A percentile compares a stretch with the other conserved stretches of the same genome.
These are phyloP conservation scores for Cercophora scortea DNA, from an alignment of 495 filamentous ascomycete genomes.

Conservation along the genomic window DNA sequence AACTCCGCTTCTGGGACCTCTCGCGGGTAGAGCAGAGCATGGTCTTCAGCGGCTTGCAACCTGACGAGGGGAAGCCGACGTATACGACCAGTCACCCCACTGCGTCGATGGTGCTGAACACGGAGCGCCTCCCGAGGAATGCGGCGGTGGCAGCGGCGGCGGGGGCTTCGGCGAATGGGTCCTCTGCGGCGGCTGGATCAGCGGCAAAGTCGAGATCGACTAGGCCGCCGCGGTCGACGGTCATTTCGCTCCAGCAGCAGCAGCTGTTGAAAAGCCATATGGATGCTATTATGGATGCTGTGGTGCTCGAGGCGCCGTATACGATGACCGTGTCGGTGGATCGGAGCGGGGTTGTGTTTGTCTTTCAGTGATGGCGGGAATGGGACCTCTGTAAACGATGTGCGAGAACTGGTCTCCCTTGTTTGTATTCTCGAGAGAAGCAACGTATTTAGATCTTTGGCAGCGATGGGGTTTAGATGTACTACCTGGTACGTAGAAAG, in stretches of 20 bases:
- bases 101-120: slow-evolving; percentile 59
- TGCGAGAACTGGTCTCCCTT: no score
- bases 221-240: slow-evolving; percentile 65
- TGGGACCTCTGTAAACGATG: background rate
- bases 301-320: slow-evolving; percentile 79
- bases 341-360: slow-evolving; percentile 83
- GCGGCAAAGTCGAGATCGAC: slow-evolving; percentile 16
- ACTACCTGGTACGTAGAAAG: no score
- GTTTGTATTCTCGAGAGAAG: no score
- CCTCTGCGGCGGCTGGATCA: slow-evolving; percentile 21
- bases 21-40: slow-evolving; percentile 61
- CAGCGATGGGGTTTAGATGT: background rate
- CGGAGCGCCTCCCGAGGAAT: slow-evolving; percentile 55
- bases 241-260: slow-evolving; percentile 84
- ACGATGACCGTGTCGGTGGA: slow-evolving; percentile 90
- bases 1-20: slow-evolving; percentile 89
- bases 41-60: slow-evolving; percentile 70
- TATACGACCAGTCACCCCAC: slow-evolving; percentile 67
- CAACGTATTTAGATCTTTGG: background rate
- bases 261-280: slow-evolving; percentile 78
- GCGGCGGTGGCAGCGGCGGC: slow-evolving; percentile 27
- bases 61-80: slow-evolving; percentile 60
- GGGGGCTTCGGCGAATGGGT: background rate
- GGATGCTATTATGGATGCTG: slow-evolving; percentile 83
- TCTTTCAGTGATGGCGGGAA: slow-evolving; percentile 47